Evolutionary conservation across 2,329 filamentous ascomycete genomes (phyloP).

Genomic region (Aureobasidium melanogenum): DNA sequence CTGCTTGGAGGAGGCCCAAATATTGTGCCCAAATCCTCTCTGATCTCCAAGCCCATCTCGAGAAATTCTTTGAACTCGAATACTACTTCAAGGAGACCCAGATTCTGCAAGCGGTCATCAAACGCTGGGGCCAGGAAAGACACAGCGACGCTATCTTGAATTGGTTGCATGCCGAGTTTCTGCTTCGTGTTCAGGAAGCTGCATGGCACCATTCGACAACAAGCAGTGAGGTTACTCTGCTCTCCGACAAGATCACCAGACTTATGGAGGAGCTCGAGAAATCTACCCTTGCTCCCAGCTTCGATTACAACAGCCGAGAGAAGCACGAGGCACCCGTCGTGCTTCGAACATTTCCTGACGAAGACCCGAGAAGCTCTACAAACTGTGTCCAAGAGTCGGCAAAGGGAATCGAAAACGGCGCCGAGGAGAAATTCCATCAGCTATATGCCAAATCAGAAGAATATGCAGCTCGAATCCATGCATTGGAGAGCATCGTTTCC

Average conservation of each 20-base stretch:
- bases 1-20: neutral
- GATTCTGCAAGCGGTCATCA: neutral
- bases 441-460: neutral
- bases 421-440: neutral
- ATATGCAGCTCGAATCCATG: neutral
- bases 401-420: neutral
- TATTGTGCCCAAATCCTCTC: neutral
- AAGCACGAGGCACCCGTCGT: too few species aligned
- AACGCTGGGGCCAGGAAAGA: neutral
- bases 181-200: neutral
- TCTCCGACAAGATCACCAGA: neutral
- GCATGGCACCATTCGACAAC: neutral
- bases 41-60: neutral
- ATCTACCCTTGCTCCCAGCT: neutral
- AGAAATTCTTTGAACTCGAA: neutral
- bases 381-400: neutral
- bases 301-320: too few species aligned
- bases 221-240: neutral
- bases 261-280: neutral
- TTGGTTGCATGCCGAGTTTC: neutral
- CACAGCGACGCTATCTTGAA: neutral
- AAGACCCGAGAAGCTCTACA: too few species aligned
- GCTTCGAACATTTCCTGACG: neutral
- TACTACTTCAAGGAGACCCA: neutral
- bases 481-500: neutral